phyloP scores from a whole-genome alignment of 768 basidiomycete genomes.

The Daedaleopsis nitida region DNA sequence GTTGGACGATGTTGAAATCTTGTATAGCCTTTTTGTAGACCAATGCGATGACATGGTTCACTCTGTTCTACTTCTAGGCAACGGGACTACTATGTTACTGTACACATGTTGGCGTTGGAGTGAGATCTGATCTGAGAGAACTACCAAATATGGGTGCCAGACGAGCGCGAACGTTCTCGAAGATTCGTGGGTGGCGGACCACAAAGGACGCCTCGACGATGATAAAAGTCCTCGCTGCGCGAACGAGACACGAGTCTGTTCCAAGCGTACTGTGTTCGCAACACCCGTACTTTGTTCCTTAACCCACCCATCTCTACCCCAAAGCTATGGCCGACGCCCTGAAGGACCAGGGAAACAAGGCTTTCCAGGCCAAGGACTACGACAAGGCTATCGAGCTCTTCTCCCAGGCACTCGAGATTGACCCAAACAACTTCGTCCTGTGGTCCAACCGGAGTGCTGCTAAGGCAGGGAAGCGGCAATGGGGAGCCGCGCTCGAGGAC shows the following conservation, averaged over 20 bases:
- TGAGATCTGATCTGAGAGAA: too few relatives aligned
- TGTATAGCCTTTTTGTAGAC: too few relatives aligned
- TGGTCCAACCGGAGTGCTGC: slow-evolving; percentile 94
- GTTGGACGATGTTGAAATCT: too few relatives aligned
- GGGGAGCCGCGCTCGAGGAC: slow-evolving; percentile 75
- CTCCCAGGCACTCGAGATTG: slow-evolving; percentile 79
- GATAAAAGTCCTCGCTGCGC: slow-evolving; percentile 14
- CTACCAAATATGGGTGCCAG: slow-evolving; percentile 7
- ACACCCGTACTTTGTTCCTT: background rate
- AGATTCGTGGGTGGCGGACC: slow-evolving; percentile 6
- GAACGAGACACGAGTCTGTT: background rate
- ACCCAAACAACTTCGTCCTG: slow-evolving; percentile 83
- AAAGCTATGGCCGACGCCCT: slow-evolving; percentile 45
- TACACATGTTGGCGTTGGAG: too few relatives aligned
- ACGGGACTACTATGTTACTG: too few relatives aligned
- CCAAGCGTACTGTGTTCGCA: background rate
- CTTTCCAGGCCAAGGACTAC: slow-evolving; percentile 92
- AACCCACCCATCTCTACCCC: background rate
- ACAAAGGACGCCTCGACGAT: slow-evolving; percentile 1
- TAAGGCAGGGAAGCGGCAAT: slow-evolving; percentile 82
- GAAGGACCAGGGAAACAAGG: slow-evolving; percentile 95
- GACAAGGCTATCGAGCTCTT: slow-evolving; percentile 85
- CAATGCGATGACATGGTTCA: too few relatives aligned
- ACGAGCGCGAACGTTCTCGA: slow-evolving; percentile 16
- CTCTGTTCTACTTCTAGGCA: too few relatives aligned